Percentiles rank a stretch among this genome's conserved stretches.
phyloP scores from a whole-genome alignment of 345 rosid species.

The Acer negundo region DNA sequence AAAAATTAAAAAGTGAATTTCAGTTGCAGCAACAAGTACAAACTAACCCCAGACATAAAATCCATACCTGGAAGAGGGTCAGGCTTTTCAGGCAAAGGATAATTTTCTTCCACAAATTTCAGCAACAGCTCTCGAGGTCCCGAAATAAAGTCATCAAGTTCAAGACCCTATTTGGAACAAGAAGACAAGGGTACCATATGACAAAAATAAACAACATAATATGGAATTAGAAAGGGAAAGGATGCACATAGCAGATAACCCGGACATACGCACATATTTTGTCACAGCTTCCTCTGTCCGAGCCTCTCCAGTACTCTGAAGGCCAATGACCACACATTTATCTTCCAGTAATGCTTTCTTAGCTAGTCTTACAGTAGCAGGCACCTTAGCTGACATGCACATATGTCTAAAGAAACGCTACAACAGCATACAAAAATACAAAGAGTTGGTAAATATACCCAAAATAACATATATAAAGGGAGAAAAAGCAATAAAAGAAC shows the following conservation, averaged over 20 bases:
- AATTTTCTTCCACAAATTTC: constrained; percentile 97
- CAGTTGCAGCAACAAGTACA: background rate
- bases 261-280: constrained; percentile 74
- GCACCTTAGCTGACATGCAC: constrained; percentile 99
- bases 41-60: constrained; percentile 1
- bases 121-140: constrained; percentile 97
- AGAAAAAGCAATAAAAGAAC: background rate
- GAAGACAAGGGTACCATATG: constrained; percentile 14
- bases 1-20: constrained; percentile 18
- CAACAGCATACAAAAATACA: constrained; percentile 28
- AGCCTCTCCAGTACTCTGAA: constrained; percentile 99
- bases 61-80: constrained; percentile 76
- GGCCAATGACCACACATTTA: constrained; percentile 96
- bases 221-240: constrained; percentile 17
- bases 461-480: background rate
- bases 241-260: constrained; percentile 15
- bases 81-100: constrained; percentile 94
- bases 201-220: constrained; percentile 11
- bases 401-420: constrained; percentile 98
- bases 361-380: constrained; percentile 85
- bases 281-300: constrained; percentile 98
- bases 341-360: constrained; percentile 68
- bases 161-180: constrained; percentile 64
- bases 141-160: constrained; percentile 98
- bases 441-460: constrained; percentile 5